Evolutionary conservation across 768 basidiomycete genomes (phyloP), one percentile per base, ranked within the genome.

Genomic region (Mycena latifolia): DNA sequence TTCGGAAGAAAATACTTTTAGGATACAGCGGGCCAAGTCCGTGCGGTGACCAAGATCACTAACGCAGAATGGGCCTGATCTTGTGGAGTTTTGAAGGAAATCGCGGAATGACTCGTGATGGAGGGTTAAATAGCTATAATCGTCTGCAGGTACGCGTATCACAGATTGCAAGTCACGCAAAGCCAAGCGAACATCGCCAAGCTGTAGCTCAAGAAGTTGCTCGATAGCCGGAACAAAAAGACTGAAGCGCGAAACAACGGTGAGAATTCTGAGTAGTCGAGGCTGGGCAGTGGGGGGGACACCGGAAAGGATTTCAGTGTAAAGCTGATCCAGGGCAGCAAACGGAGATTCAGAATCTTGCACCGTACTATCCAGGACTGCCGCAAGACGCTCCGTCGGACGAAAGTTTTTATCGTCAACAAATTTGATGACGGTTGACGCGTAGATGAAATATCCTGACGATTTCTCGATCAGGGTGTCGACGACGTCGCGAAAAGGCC

Each of bases 1-100:
- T n/a, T n/a, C n/a, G 41, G 46, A 45, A 11, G 55, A 56, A 18
- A 56, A 56, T 29, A 37, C 55, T 56, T n/a, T n/a, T n/a, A n/a
- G n/a, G n/a, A n/a, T n/a, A n/a, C n/a, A n/a, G n/a, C 27, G 46
- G 27, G 20, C 43, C n/a, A 56, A 28, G 25, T 46, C 37, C n/a
- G 41, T 43, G 10, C 33, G 55, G 33, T 22, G 28, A 14, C 41
- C 24, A n/a, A 33, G 27, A 31, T 31, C 31, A 18, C 55, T 29
- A 22, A 35, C 27, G 28, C 29, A 33, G 28, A 56, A 56, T 27
- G 20, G 12, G 12, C 18, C 18, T 18, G 55, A 56, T n/a, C 55
- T 41, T 46, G 43, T 5, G 20, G 31, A 10, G 12, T 46, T 12
- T 2, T 31, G 28, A 5, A 43, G 41, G 41, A 55, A 51, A 18